phyloP scores from a whole-genome alignment of 352 stramenopile genomes.

The Peronospora farinosa region DNA sequence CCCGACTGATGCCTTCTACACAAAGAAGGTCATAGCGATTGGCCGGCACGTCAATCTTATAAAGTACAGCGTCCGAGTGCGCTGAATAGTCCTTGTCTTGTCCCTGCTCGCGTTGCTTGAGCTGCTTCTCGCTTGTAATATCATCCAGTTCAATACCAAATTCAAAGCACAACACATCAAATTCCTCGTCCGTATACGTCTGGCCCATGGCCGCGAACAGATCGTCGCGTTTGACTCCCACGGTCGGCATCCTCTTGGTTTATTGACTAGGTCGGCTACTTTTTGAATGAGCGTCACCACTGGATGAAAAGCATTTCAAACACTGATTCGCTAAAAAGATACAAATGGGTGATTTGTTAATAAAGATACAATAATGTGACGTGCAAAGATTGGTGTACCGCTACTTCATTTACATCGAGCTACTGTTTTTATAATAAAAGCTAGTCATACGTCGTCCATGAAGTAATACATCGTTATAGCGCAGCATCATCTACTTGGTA shows the following conservation, averaged over 20 bases:
- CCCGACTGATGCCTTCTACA: conserved; percentile 95
- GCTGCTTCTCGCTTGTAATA: conserved; percentile 83
- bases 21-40: conserved; percentile 99
- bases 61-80: conserved; percentile 90
- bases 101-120: conserved; percentile 80
- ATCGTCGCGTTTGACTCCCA: conserved; percentile 94
- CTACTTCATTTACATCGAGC: no score
- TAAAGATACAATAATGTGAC: background rate
- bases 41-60: conserved; percentile 99
- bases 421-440: no score
- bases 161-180: conserved; percentile 99
- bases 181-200: conserved; percentile 97
- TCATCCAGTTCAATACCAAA: conserved; percentile 98
- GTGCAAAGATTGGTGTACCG: no score
- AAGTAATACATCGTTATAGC: no score
- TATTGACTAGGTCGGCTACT: conserved; percentile 6
- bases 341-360: background rate
- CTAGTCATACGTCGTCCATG: no score
- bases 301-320: conserved; percentile 7
- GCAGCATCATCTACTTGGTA: conserved; percentile 39
- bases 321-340: conserved; percentile 1
- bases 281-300: conserved; percentile 20
- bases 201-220: conserved; percentile 96
- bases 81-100: conserved; percentile 52
- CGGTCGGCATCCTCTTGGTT: conserved; percentile 92